Base-by-base conservation (phyloP, 2,329 filamentous ascomycete genomes). In the Trichoderma koningii region DNA sequence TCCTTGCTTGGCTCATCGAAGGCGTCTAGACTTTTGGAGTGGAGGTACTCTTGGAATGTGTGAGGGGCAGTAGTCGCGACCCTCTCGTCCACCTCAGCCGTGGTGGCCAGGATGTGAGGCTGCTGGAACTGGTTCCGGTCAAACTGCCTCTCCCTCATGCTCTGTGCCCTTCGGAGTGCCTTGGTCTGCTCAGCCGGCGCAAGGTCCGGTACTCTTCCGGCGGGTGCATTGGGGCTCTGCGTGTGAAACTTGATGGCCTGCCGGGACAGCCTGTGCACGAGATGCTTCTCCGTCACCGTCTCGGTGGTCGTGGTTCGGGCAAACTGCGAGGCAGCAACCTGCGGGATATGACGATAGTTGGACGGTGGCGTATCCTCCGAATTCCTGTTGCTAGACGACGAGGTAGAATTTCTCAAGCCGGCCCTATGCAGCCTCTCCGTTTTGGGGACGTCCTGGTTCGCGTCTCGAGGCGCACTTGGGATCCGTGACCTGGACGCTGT, bases 281-380 rank as follows among this genome's bases (percentile, higher is more conserved):
- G 71, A 6, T 71, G 70, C 55, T 72, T 76, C 34, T 79, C 73
- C 28, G 74, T 74, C 71, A 76, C 74, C 47, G 71, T 70, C 21
- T 80, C 79, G 17, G 79, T 76, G 1, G 83, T 85, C 0, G 84
- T 81, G 0, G 85, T 87, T 50, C 79, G 75, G 10, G 80, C 75
- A 70, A 87, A 87, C 65, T 86, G 83, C 14, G 79, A 71, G 1
- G 85, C 84, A 0, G 85, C 85, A 42, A 83, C 78, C 60, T 79
- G 77, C 15, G 85, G 85, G 2, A 86, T 74, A 69, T 87, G 82
- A 42, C 77, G 82, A 68, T 85, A 82, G 6, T 61, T 70, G 59
- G 67, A 67, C 19, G 64, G 59, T 19, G 59, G 42, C 21, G 66
- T 38, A 34, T 70, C 68, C 17, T 59, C 65, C 12, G 55, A 52